Evolutionary conservation across 2,329 filamentous ascomycete genomes (phyloP).

Genomic region (Arachnomyces sp.): DNA sequence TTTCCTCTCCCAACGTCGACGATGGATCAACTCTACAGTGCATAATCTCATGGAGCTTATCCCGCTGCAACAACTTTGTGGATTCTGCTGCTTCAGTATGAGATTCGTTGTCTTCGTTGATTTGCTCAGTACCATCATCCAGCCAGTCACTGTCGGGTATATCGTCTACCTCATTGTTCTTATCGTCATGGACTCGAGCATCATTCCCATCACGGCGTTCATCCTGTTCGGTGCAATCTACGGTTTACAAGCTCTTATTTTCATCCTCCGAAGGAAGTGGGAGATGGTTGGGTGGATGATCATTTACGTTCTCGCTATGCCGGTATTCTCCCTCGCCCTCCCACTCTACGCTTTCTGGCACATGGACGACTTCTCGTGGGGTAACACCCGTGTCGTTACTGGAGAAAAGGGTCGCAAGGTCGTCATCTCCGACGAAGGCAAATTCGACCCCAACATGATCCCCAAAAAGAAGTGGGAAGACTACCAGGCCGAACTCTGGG

Average conservation of each 20-base stretch:
- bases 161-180: constrained; percentile 81
- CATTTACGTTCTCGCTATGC: constrained; percentile 83
- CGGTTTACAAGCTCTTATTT: constrained; percentile 92
- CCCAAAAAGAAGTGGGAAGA: constrained; percentile 99
- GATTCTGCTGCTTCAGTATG: constrained; percentile 99
- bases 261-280: constrained; percentile 94
- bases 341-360: constrained; percentile 97
- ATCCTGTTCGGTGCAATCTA: constrained; percentile 92
- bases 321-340: constrained; percentile 81
- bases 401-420: constrained; percentile 90
- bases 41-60: constrained; percentile 97
- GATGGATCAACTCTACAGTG: constrained; percentile 99
- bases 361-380: constrained; percentile 99
- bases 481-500: constrained; percentile 96
- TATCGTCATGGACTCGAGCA: constrained; percentile 51
- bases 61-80: constrained; percentile 85
- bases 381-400: constrained; percentile 93
- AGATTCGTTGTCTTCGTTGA: constrained; percentile 95
- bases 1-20: constrained; percentile 94
- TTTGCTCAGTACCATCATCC: constrained; percentile 80
- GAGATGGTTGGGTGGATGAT: constrained; percentile 99
- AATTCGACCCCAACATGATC: constrained; percentile 87
- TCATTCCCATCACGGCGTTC: constrained; percentile 77
- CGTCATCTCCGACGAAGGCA: constrained; percentile 91
- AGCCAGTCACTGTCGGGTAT: constrained; percentile 84